Conservation (phyloP, 2,329 filamentous ascomycete genomes). For the Aspergillus hiratsukae region DNA sequence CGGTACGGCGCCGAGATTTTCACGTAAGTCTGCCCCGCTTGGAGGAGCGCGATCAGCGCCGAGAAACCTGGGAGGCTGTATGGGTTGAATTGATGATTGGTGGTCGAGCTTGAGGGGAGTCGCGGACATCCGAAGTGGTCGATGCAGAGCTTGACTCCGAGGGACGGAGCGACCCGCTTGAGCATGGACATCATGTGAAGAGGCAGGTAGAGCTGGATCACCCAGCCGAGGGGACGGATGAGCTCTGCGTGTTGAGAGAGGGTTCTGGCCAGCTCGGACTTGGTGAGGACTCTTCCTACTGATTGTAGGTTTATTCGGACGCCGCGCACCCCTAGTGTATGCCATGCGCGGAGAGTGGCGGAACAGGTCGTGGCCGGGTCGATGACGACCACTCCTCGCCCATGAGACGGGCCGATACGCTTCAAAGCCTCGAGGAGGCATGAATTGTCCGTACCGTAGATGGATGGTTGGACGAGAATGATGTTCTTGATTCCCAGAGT, state of each 20-base stretch:
- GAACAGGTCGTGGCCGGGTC: slow-evolving; percentile 42
- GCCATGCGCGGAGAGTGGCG: slow-evolving; percentile 49
- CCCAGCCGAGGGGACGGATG: slow-evolving; percentile 51
- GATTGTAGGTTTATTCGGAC: slow-evolving; percentile 58
- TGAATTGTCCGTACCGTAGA: slow-evolving; percentile 58
- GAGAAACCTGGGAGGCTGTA: slow-evolving; percentile 49
- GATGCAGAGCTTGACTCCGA: slow-evolving; percentile 53
- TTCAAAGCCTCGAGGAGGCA: slow-evolving; percentile 54
- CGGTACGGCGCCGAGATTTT: slow-evolving; percentile 59
- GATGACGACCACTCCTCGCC: slow-evolving; percentile 54
- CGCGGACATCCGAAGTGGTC: slow-evolving; percentile 56
- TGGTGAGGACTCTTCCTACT: slow-evolving; percentile 40
- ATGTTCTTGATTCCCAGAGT: slow-evolving; percentile 51
- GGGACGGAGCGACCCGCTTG: slow-evolving; percentile 45
- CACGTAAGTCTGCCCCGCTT: slow-evolving; percentile 48
- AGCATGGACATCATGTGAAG: slow-evolving; percentile 49
- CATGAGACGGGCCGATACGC: slow-evolving; percentile 46
- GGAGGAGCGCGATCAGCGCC: slow-evolving; percentile 46
- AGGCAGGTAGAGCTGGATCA: slow-evolving; percentile 55
- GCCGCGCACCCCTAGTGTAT: slow-evolving; percentile 54
- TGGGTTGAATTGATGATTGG: slow-evolving; percentile 28
- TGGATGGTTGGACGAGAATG: slow-evolving; percentile 59
- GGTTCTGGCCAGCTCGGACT: slow-evolving; percentile 38
- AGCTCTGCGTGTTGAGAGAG: slow-evolving; percentile 49
- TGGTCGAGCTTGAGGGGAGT: slow-evolving; percentile 22